phyloP scores from a whole-genome alignment of 345 rosid species.

The Erucastrum elatum region DNA sequence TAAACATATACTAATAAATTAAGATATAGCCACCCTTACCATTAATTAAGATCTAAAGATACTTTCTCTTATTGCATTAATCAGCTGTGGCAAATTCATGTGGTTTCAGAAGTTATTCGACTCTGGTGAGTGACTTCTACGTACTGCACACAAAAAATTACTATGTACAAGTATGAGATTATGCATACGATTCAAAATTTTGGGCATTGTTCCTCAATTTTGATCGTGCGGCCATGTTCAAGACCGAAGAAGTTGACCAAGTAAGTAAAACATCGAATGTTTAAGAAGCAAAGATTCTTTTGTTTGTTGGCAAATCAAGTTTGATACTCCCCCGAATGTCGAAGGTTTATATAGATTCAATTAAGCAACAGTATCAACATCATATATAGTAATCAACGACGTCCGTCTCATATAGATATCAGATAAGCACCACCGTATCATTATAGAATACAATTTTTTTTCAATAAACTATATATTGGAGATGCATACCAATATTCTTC shows the following conservation, averaged over 20 bases:
- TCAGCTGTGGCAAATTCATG: background rate
- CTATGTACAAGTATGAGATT: background rate
- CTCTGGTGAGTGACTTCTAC: background rate
- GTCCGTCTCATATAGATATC: background rate
- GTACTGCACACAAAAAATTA: background rate
- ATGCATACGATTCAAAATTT: background rate
- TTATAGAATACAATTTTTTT: background rate
- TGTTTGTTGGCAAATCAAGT: background rate
- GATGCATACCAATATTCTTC: background rate
- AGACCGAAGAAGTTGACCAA: constrained; percentile 19
- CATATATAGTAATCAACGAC: background rate
- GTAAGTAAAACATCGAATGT: constrained; percentile 5
- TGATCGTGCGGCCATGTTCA: constrained; percentile 36
- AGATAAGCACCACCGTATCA: background rate
- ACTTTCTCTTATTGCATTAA: background rate
- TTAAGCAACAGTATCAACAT: constrained; percentile 1
- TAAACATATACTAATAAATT: no score
- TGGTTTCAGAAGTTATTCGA: constrained; percentile 1
- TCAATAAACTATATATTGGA: background rate
- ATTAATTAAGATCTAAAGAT: background rate
- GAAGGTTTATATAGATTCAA: constrained; percentile 14
- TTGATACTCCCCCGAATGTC: constrained; percentile 19
- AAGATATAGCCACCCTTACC: background rate
- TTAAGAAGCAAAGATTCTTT: constrained; percentile 24
- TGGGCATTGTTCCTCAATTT: background rate